phyloP scores from a whole-genome alignment of 2,329 filamentous ascomycete species.

The Penicillium sp. region DNA sequence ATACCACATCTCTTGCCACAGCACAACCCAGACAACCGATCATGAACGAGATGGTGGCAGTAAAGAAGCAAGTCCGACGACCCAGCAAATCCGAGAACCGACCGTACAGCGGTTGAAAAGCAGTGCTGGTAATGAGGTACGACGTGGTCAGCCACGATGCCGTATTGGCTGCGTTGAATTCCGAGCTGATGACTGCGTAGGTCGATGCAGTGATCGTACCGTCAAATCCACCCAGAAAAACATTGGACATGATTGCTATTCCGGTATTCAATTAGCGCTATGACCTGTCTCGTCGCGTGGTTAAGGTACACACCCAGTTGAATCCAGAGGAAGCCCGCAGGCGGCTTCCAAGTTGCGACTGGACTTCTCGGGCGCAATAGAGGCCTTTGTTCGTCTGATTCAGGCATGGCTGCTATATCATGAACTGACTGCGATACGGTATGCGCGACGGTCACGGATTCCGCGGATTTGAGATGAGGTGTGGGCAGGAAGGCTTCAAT shows the following conservation, averaged over 20 bases:
- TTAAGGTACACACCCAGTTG: slow-evolving; percentile 50
- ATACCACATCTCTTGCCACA: slow-evolving; percentile 66
- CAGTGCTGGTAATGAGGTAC: slow-evolving; percentile 66
- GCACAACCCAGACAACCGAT: slow-evolving; percentile 71
- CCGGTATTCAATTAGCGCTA: neutral
- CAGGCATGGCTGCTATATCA: slow-evolving; percentile 11
- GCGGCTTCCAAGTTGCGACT: slow-evolving; percentile 51
- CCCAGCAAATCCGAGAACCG: slow-evolving; percentile 74
- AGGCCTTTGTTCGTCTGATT: slow-evolving; percentile 31
- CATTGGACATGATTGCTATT: slow-evolving; percentile 64
- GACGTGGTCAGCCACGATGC: slow-evolving; percentile 61
- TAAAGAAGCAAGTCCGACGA: slow-evolving; percentile 62
- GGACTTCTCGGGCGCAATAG: slow-evolving; percentile 23
- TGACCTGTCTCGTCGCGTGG: neutral
- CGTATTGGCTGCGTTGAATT: slow-evolving; percentile 52
- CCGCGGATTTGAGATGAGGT: neutral
- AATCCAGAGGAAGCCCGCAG: slow-evolving; percentile 60
- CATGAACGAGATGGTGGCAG: slow-evolving; percentile 65
- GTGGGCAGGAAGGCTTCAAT: slow-evolving; percentile 13
- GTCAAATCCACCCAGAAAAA: slow-evolving; percentile 63
- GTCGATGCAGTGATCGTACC: slow-evolving; percentile 51
- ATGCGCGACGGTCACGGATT: neutral
- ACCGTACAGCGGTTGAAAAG: slow-evolving; percentile 74
- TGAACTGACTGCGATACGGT: neutral
- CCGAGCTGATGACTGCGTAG: slow-evolving; percentile 51